Conservation (phyloP, 768 basidiomycete species). For the Mycena capillaripes region DNA sequence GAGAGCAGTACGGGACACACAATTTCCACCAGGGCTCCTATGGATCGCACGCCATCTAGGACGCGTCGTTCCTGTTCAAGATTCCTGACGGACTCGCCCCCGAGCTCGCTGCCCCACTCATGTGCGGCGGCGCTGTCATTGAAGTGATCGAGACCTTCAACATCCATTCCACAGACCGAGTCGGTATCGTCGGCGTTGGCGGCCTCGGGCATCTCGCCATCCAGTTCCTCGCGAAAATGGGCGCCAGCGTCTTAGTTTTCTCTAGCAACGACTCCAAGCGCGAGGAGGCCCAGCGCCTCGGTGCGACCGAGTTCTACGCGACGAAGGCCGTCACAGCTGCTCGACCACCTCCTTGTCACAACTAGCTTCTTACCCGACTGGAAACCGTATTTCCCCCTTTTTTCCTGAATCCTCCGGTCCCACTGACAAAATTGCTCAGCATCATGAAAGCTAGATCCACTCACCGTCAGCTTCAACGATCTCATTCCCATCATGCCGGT, state of each 20-base stretch:
- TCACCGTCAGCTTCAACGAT: neutral
- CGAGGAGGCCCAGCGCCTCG: slow-evolving; percentile 42
- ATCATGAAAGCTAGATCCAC: slow-evolving; percentile 12
- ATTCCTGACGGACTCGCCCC: no score
- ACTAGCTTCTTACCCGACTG: no score
- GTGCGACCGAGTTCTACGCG: slow-evolving; percentile 35
- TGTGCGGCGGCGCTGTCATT: no score
- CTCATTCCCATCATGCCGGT: neutral
- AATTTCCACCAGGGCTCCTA: no score
- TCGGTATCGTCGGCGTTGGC: slow-evolving; percentile 50
- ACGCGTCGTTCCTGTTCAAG: no score
- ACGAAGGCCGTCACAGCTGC: neutral
- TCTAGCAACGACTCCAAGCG: slow-evolving; percentile 43
- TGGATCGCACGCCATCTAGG: no score
- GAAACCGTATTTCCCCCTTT: no score
- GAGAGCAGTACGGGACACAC: no score
- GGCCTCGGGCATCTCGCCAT: slow-evolving; percentile 45
- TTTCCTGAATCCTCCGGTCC: neutral
- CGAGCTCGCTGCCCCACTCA: no score
- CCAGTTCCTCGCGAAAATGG: slow-evolving; percentile 23
- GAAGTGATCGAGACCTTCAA: no score
- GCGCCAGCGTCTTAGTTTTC: slow-evolving; percentile 20
- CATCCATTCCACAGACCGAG: slow-evolving; percentile 1
- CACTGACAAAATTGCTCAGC: slow-evolving; percentile 5
- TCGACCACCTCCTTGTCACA: no score